Evolutionary conservation across 352 stramenopile species (phyloP), one percentile per base, ranked within the genome.

Genomic region (Globisporangium barbulae): DNA sequence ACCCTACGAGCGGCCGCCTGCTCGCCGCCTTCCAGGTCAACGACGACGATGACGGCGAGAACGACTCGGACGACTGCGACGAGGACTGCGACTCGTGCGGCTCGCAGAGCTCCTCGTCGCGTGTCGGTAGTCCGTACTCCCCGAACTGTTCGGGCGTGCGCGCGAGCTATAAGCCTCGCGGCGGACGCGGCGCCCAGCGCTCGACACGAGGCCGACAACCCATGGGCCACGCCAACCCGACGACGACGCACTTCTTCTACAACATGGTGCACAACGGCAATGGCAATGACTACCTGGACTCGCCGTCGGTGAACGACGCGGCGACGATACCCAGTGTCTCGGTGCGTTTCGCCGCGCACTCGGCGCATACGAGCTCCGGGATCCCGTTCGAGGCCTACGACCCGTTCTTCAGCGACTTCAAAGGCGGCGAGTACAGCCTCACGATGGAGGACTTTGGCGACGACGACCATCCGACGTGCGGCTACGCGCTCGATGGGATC

Each of bases 361-460:
- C 61, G 10, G 41, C 30, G n/a, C 28, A 65, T 25, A 19, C 19
- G 10, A 45, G 33, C 44, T 42, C 44, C 2, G 37, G 30, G 0
- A 53, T 65, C 2, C 61, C 64, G 31, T 79, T 79, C 42, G 72
- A 79, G 19, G 64, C 72, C 19, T 79, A 79, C 69, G 72, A 79
- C 59, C 72, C 72, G 25, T 79, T 75, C 60, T 79, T 79, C 48
- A 68, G 70, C 37, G 72, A 79, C 47, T 79, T 79, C 56, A 79
- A 79, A 49, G 69, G 66, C 41, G 73, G 66, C 41, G 69, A 79
- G 28, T 79, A 73, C 56, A 72, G 68, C 17, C 48, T 79, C 28
- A 79, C 72, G 30, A 81, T 81, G 72, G 76, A 85, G 37, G 57
- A 78, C 19, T 81, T 81, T 53, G 75, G 72, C 13, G 72, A 81